Evolutionary conservation across 2,329 filamentous ascomycete genomes (phyloP), one percentile per base, ranked within the genome.

Genomic region (Fusarium tricinctum): DNA sequence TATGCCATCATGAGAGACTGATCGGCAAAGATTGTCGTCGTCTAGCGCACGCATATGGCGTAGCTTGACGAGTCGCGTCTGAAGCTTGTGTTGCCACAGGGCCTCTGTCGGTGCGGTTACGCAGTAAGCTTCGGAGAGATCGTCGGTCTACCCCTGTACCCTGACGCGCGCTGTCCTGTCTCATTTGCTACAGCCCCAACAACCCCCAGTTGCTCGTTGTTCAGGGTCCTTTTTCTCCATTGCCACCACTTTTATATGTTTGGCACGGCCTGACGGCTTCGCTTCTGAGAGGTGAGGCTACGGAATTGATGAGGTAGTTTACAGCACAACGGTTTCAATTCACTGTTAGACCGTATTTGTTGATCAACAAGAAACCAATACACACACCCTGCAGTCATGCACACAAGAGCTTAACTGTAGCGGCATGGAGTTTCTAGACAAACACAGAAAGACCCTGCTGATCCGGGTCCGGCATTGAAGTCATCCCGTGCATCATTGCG

Each of bases 11-110:
- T 63, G 42, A 32, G 40, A 54, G 46, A 63, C 45, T 45, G 71
- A 73, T 73, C 71, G 53, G 40, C 71, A 67, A 39, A 71, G 71
- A 74, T 74, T 66, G 62, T 73, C 68, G 52, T 57, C 55, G 26
- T 58, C 57, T 73, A 73, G 72, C 59, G 63, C 54, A 68, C 58
- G 63, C 50, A 59, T 56, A 73, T 74, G 62, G 72, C 72, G 69
- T 74, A 73, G 63, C 56, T 67, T 33, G 46, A 54, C 39, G 58
- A 70, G 32, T 55, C 33, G 45, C 35, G 22, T 63, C 48, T 55
- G 40, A 19, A 47, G 33, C 57, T 53, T 17, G 33, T 35, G 26
- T 8, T 26, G 26, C 26, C 26, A 9, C 26, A 26, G 26, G 8
- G 26, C 33, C 22, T 15, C 50, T 35, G 51, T 33, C 19, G 58